Evolutionary conservation across 495 filamentous ascomycete genomes (phyloP), one percentile per base, ranked within the genome.

Genomic region (Neurospora pannonica): DNA sequence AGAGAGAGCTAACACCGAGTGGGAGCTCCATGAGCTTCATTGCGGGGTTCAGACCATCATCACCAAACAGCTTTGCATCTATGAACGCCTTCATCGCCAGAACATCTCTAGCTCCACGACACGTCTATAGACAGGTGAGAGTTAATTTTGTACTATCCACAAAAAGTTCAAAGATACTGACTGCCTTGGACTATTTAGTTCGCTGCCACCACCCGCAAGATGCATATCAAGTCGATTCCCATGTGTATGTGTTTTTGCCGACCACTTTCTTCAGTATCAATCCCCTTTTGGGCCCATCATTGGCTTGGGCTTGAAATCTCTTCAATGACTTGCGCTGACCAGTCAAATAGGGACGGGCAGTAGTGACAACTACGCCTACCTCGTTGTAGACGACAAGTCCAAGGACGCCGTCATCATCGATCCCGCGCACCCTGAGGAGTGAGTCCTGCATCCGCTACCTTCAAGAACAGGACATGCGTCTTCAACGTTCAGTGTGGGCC

Each of bases 161-260:
- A 31, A 3, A 31, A 31, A 31, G 31, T 31, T 31, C 31, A 31
- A 31, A 31, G 31, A 31, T 31, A 31, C 31, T 31, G 31, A 31
- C 31, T 31, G 31, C 31, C 2, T 31, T 31, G 31, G 3, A 3
- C 31, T 31, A 31, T 3, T 8, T 6, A 37, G 36, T 80, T 80
- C 71, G 72, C 54, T 67, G 54, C 77, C 71, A 72, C 74, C 72
- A 71, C 77, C 42, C 85, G 88, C 82, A 82, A 81, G 76, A 99
- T 99, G 96, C 94, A 98, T 91, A 92, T 99, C 83, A 90, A 94
- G 82, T 94, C 94, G 73, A 97, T 99, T 85, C 96, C 96, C 40
- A 99, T 98, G 96, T 98, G 95, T 97, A 90, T 79, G 93, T n/a
- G n/a, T n/a, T n/a, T n/a, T n/a, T n/a, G n/a, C n/a, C n/a, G n/a